These are phyloP conservation scores for Trichoderma sp. DNA, from an alignment of 2,329 filamentous ascomycete species.

Conservation along the genomic window DNA sequence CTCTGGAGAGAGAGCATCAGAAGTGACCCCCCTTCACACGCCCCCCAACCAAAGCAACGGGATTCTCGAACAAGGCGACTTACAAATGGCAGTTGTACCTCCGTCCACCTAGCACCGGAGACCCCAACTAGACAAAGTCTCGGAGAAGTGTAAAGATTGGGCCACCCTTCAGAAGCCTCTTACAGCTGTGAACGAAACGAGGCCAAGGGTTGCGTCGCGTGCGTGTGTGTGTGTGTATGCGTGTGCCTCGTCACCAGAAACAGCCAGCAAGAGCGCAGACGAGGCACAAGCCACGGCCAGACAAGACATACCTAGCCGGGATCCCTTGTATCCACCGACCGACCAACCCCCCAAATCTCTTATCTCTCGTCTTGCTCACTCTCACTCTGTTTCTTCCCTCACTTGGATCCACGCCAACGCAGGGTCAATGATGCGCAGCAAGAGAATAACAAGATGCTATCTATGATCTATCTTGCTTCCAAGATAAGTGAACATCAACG, in stretches of 20 bases:
- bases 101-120: neutral
- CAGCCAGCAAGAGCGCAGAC: no score
- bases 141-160: conserved; percentile 27
- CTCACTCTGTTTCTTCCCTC: neutral
- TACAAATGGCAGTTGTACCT: conserved; percentile 4
- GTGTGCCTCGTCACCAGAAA: no score
- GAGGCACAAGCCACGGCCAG: no score
- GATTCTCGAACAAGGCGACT: neutral
- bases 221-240: no score
- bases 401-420: conserved; percentile 8
- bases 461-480: neutral
- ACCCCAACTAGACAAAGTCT: neutral
- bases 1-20: no score
- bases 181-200: no score
- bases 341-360: conserved; percentile 24
- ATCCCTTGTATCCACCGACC: conserved; percentile 7
- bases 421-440: neutral
- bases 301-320: neutral
- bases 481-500: no score
- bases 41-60: neutral
- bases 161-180: neutral
- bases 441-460: neutral
- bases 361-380: conserved; percentile 9
- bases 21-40: neutral
- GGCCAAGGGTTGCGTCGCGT: no score